Conservation (phyloP, 2,329 filamentous ascomycete genomes). For the Fusarium armeniacum region DNA sequence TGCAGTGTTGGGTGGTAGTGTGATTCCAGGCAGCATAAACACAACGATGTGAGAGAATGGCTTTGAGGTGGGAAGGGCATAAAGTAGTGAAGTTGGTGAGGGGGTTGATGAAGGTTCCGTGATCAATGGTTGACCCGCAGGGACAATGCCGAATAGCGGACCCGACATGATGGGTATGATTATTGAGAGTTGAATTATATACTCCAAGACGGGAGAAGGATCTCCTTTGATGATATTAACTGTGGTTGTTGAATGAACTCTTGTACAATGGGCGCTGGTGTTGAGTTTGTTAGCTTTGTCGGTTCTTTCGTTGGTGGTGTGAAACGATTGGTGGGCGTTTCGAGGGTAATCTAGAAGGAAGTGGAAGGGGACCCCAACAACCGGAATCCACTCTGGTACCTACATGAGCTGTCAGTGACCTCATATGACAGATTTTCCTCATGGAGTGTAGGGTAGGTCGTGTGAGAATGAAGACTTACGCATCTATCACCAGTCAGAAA, state of each 20-base stretch:
- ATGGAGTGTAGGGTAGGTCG: conserved; percentile 30
- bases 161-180: conserved; percentile 13
- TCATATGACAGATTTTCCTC: conserved; percentile 15
- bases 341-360: conserved; percentile 39
- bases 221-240: neutral
- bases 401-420: conserved; percentile 22
- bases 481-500: neutral
- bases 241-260: conserved; percentile 8
- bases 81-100: conserved; percentile 69
- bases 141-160: conserved; percentile 71
- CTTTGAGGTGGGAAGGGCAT: conserved; percentile 61
- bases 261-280: conserved; percentile 15
- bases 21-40: conserved; percentile 84
- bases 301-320: conserved; percentile 34
- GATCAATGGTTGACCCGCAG: conserved; percentile 71
- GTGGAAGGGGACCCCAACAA: conserved; percentile 27
- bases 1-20: conserved; percentile 80
- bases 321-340: conserved; percentile 43
- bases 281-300: conserved; percentile 31
- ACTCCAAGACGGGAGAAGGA: neutral
- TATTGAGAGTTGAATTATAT: neutral
- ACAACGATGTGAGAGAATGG: conserved; percentile 87
- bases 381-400: neutral
- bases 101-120: conserved; percentile 67
- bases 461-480: neutral